A percentile compares a stretch with the other conserved stretches of the same genome.
These are phyloP conservation scores for Trypanosoma mega DNA, from an alignment of 208 protist genomes.

Conservation along the genomic window DNA sequence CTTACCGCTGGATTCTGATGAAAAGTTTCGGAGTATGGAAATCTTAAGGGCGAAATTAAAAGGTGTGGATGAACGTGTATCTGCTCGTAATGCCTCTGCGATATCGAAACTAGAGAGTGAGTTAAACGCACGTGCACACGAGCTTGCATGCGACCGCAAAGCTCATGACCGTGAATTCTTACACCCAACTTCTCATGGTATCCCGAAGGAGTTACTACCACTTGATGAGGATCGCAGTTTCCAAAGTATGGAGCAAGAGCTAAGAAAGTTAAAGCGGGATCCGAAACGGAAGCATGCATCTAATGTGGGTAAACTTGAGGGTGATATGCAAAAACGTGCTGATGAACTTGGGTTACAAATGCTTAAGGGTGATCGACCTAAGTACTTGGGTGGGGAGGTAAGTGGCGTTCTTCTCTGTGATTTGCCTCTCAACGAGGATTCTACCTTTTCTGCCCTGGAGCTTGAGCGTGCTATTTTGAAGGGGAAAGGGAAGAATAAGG, in stretches of 20 bases:
- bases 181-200: slow-evolving; percentile 37
- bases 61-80: no score
- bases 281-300: slow-evolving; percentile 46
- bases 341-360: slow-evolving; percentile 73
- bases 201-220: slow-evolving; percentile 45
- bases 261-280: slow-evolving; percentile 26
- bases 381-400: slow-evolving; percentile 52
- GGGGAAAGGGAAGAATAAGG: slow-evolving; percentile 27
- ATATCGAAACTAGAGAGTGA: slow-evolving; percentile 34
- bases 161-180: slow-evolving; percentile 49
- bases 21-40: slow-evolving; percentile 42
- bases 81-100: slow-evolving; percentile 28
- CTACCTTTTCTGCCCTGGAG: slow-evolving; percentile 44
- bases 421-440: slow-evolving; percentile 58
- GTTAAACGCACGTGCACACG: slow-evolving; percentile 63
- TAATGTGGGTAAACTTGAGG: slow-evolving; percentile 59
- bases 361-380: slow-evolving; percentile 43
- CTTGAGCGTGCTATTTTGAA: slow-evolving; percentile 60
- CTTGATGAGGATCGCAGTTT: slow-evolving; percentile 41
- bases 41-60: slow-evolving; percentile 28
- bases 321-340: slow-evolving; percentile 61
- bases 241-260: slow-evolving; percentile 19
- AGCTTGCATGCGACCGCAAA: slow-evolving; percentile 54
- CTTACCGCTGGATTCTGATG: slow-evolving; percentile 58
- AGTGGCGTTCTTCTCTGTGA: slow-evolving; percentile 59